These are phyloP conservation scores for Tolypocladium endophyticum DNA, from an alignment of 2,329 filamentous ascomycete genomes.

Conservation along the genomic window DNA sequence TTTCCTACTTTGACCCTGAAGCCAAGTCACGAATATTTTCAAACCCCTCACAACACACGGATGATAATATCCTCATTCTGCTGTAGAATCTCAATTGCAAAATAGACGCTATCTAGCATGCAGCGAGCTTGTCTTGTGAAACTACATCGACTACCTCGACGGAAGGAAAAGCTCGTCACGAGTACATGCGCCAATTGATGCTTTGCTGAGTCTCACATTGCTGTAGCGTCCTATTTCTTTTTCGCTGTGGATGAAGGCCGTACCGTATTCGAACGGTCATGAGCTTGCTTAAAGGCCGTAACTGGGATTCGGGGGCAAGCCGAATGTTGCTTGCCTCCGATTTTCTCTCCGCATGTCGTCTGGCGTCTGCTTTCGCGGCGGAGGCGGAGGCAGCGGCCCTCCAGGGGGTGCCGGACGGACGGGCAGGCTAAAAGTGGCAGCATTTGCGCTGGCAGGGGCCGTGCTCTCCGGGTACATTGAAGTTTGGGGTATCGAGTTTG, in stretches of 20 bases:
- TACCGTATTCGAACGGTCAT: not conserved
- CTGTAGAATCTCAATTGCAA: not conserved
- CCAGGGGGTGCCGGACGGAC: constrained; percentile 51
- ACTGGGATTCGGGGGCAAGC: constrained; percentile 31
- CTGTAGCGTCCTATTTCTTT: constrained; percentile 4
- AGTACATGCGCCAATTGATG: constrained; percentile 22
- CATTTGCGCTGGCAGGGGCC: constrained; percentile 31
- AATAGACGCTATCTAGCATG: constrained; percentile 4
- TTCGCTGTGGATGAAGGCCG: not conserved
- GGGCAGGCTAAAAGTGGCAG: constrained; percentile 50
- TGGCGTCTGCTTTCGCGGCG: constrained; percentile 43
- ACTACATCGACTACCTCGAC: not conserved
- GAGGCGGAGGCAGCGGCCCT: constrained; percentile 50
- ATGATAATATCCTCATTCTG: not conserved
- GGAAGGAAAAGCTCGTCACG: constrained; percentile 5
- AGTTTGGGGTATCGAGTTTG: constrained; percentile 42
- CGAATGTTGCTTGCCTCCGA: constrained; percentile 44
- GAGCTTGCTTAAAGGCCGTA: constrained; percentile 18
- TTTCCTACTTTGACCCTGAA: constrained; percentile 10
- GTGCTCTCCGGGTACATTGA: constrained; percentile 25
- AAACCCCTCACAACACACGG: constrained; percentile 7
- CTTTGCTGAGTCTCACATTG: constrained; percentile 14
- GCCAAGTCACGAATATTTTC: constrained; percentile 11
- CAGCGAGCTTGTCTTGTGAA: constrained; percentile 2
- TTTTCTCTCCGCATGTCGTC: constrained; percentile 42